Conservation (phyloP, 805 yeast species). For the Myxozyma mucilagina region DNA sequence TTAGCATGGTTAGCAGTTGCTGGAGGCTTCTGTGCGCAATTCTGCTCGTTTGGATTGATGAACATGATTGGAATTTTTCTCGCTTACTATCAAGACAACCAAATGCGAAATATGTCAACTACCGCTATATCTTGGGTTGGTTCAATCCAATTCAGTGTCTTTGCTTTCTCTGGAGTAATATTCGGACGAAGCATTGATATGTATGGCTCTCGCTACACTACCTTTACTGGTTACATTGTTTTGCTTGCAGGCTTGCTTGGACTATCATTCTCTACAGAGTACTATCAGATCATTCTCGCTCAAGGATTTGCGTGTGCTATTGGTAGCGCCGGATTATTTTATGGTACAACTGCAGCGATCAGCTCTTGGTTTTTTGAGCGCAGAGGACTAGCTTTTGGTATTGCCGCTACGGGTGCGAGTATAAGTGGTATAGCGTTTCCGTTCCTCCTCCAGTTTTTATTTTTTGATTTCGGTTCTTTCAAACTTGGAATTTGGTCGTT, state of each 20-base stretch:
- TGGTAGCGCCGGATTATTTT: constrained; percentile 47
- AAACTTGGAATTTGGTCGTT: constrained; percentile 54
- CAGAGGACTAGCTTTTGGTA: constrained; percentile 50
- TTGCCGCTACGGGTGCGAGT: constrained; percentile 54
- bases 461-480: constrained; percentile 44
- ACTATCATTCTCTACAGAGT: constrained; percentile 42
- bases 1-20: constrained; percentile 52
- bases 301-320: constrained; percentile 54
- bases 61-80: constrained; percentile 26
- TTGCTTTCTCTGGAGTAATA: constrained; percentile 21
- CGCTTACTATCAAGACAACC: constrained; percentile 26
- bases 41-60: constrained; percentile 58
- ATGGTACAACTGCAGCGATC: constrained; percentile 48
- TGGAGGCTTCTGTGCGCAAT: constrained; percentile 59
- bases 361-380: constrained; percentile 49
- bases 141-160: constrained; percentile 23
- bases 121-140: constrained; percentile 31
- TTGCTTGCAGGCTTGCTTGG: constrained; percentile 37
- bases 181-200: constrained; percentile 30
- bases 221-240: constrained; percentile 33
- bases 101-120: constrained; percentile 10
- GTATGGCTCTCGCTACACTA: constrained; percentile 31
- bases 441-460: constrained; percentile 36
- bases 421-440: constrained; percentile 54
- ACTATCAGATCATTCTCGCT: constrained; percentile 55